Evolutionary conservation across 2,329 filamentous ascomycete species (phyloP), one percentile per base, ranked within the genome.

Genomic region (Colletotrichum ledebouriae): DNA sequence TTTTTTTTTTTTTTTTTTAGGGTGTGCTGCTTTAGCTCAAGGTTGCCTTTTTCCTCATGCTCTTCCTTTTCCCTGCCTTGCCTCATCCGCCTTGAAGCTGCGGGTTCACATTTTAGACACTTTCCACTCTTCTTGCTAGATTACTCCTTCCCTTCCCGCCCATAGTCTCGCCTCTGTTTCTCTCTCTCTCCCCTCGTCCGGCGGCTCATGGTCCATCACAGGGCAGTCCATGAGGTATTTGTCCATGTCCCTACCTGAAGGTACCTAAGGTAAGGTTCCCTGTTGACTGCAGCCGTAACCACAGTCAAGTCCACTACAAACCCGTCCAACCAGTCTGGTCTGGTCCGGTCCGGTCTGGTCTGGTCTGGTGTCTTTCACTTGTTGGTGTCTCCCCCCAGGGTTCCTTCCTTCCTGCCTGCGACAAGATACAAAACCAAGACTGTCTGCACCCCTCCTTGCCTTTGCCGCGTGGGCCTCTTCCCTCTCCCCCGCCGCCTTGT

Each of bases 381-480:
- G 13, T 39, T 39, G 13, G 10, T 39, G 11, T 39, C 37, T 12
- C 37, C 17, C 50, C 59, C 66, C 47, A 64, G 59, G 62, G 55
- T 69, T 59, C 61, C 42, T 65, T 59, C 61, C 62, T 50, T 57
- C 39, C 33, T 56, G 63, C 37, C 67, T 67, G 63, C 63, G 62
- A 69, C 67, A 63, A 69, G 44, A 69, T 69, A 69, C 67, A 69
- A 69, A 69, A 69, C 67, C 57, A 59, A 69, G 67, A 57, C 62
- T 42, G 50, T 50, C 63, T 69, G 57, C 67, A 29, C 64, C 64
- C 62, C 65, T 22, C 33, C 46, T 22, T 55, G 39, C 56, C 52
- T 11, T 55, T 61, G 55, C 55, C 57, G 50, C 20, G 34, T 34
- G 17, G 17, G 17, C 17, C 17, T 17, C 41, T 61, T 59, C 60